These are phyloP conservation scores for Gynandropsis gynandra DNA, from an alignment of 345 rosid species.

Conservation along the genomic window DNA sequence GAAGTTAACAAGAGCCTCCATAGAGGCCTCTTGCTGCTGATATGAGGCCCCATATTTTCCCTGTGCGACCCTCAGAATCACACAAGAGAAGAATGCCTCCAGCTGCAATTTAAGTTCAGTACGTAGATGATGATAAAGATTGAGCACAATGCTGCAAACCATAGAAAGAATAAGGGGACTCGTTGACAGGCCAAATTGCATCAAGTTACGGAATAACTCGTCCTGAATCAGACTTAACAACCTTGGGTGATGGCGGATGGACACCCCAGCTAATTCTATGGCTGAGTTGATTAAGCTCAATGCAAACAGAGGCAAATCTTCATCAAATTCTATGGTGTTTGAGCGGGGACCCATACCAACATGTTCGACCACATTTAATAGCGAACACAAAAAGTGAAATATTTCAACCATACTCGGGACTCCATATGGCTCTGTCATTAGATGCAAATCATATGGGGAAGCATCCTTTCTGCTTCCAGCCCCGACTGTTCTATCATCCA, in stretches of 20 bases:
- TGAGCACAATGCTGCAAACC: conserved; percentile 91
- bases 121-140: conserved; percentile 79
- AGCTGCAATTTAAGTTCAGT: conserved; percentile 89
- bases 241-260: conserved; percentile 73
- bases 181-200: conserved; percentile 93
- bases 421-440: conserved; percentile 90
- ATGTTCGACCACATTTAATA: conserved; percentile 71
- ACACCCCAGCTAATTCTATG: conserved; percentile 78
- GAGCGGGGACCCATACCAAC: conserved; percentile 67
- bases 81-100: conserved; percentile 98
- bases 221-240: conserved; percentile 85
- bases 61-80: conserved; percentile 94
- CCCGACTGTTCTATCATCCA: conserved; percentile 55
- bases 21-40: conserved; percentile 98
- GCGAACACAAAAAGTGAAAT: conserved; percentile 83
- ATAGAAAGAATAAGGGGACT: conserved; percentile 95
- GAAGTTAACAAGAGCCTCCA: conserved; percentile 99
- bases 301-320: conserved; percentile 95
- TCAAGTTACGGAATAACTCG: conserved; percentile 84
- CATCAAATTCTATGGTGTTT: conserved; percentile 80
- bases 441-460: conserved; percentile 63
- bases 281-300: conserved; percentile 94
- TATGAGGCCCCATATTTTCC: conserved; percentile 86
- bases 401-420: conserved; percentile 97
- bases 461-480: conserved; percentile 54